Evolutionary conservation across 768 basidiomycete species (phyloP).

Genomic region (Russula sp.): DNA sequence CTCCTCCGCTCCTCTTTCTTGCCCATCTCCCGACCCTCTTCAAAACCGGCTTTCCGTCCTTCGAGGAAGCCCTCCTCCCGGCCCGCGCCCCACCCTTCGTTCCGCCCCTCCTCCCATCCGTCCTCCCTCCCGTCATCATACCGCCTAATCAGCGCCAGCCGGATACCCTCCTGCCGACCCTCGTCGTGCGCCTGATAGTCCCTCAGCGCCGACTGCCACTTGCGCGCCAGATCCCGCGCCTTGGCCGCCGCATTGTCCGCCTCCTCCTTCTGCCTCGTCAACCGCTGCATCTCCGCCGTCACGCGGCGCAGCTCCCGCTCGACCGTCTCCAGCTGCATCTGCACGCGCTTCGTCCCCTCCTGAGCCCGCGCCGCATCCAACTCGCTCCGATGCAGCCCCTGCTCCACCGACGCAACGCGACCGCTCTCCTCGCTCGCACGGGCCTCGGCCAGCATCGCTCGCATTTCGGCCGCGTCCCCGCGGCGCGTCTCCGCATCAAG

Average conservation of each 20-base stretch:
- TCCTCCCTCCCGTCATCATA: slow-evolving; percentile 22
- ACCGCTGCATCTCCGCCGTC: slow-evolving; percentile 16
- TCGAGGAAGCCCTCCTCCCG: slow-evolving; percentile 17
- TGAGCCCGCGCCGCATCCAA: slow-evolving; percentile 19
- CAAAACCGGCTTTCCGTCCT: slow-evolving; percentile 12
- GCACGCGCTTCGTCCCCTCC: slow-evolving; percentile 20
- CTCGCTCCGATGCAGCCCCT: slow-evolving; percentile 18
- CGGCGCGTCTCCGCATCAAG: slow-evolving; percentile 18
- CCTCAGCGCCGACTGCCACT: slow-evolving; percentile 19
- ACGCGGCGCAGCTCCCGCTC: slow-evolving; percentile 21
- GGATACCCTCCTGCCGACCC: slow-evolving; percentile 19
- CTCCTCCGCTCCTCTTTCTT: slow-evolving; percentile 14
- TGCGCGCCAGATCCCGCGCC: slow-evolving; percentile 19
- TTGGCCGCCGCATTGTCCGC: slow-evolving; percentile 20
- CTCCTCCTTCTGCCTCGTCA: slow-evolving; percentile 20
- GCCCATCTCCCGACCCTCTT: slow-evolving; percentile 14
- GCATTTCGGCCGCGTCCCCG: slow-evolving; percentile 20
- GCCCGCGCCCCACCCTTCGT: slow-evolving; percentile 16
- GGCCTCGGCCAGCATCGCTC: slow-evolving; percentile 19
- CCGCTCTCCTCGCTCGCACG: slow-evolving; percentile 12
- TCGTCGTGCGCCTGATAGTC: slow-evolving; percentile 20
- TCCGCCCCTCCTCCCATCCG: slow-evolving; percentile 19
- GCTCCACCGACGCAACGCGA: slow-evolving; percentile 10
- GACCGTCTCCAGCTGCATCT: slow-evolving; percentile 21
- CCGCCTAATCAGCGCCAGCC: slow-evolving; percentile 14